Conservation (phyloP, 148 eudicot species). For the Arbutus unedo region DNA sequence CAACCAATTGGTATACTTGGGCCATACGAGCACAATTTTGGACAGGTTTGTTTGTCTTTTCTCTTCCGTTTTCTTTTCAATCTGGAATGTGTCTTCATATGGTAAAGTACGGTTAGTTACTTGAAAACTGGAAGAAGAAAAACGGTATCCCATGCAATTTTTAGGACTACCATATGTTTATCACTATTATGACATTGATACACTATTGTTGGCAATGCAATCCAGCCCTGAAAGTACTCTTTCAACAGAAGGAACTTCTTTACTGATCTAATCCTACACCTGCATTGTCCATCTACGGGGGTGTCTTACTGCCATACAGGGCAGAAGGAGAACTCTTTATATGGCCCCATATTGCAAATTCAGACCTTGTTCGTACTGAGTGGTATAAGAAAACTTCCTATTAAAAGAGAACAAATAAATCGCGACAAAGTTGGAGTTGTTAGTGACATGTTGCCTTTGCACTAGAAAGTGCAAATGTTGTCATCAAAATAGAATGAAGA, state of each 20-base stretch:
- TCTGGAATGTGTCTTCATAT: conserved; percentile 6
- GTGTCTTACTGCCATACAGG: conserved; percentile 3
- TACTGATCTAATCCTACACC: neutral
- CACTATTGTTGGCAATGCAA: neutral
- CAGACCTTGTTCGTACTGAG: neutral
- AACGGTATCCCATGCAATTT: neutral
- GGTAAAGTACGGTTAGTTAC: neutral
- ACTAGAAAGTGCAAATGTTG: neutral
- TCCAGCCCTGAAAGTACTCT: neutral
- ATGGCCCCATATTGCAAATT: neutral
- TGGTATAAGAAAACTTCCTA: neutral
- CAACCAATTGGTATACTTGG: conserved; percentile 72
- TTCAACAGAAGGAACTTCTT: neutral
- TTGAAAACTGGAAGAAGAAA: neutral
- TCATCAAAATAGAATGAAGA: neutral
- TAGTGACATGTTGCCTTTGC: too few species aligned
- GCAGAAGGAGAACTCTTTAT: neutral
- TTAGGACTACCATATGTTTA: neutral
- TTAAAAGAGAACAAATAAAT: neutral
- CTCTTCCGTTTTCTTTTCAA: neutral
- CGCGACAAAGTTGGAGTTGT: too few species aligned
- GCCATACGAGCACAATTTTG: conserved; percentile 69
- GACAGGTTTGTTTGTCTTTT: conserved; percentile 61
- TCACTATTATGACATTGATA: neutral
- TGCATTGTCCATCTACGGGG: neutral